Evolutionary conservation across 257 asterid genomes (phyloP), one percentile per base, ranked within the genome.

Genomic region (Scutellaria galericulata): DNA sequence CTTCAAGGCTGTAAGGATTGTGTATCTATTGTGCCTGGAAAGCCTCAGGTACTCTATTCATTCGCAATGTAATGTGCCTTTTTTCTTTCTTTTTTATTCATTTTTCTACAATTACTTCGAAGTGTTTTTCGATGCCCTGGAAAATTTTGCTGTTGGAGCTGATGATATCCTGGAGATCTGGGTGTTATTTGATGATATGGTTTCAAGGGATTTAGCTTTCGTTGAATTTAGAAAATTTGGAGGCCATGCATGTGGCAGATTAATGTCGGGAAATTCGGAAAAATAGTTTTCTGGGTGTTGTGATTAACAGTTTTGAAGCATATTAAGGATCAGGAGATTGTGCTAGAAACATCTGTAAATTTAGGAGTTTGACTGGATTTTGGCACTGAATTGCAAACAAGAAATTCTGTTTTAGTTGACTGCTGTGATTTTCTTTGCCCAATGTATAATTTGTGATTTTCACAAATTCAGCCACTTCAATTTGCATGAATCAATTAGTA

Each of bases 1-100:
- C 87, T 95, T 81, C 99, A 92, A 83, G 98, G 98, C 46, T 95
- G 99, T 79, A 86, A 92, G 78, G 99, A 95, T 82, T 95, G 99
- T 82, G 99, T 90, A 27, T 72, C 96, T 73, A 75, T 90, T 31
- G 87, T 83, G 52, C 78, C 89, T 74, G 93, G 86, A 57, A 95
- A 95, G 77, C 97, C 97, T 74, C 99, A 95, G 99, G 99, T 95
- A 87, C 82, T 18, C 82, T 44, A 4, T 22, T 31, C 18, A 61
- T 55, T 48, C 63, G 41, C 64, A 82, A 83, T 85, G 86, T 74
- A 80, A 66, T 71, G 54, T 70, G 56, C 9, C 12, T 71, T 67
- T 64, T 63, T 68, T 63, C 31, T 8, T 10, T 63, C 68, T 57
- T 56, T 24, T 40, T 10, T 15, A 18, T 13, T 35, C 31, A 13